Evolutionary conservation across 805 yeast species (phyloP), one percentile per base, ranked within the genome.

Genomic region (Tetrapisispora namnaoensis): DNA sequence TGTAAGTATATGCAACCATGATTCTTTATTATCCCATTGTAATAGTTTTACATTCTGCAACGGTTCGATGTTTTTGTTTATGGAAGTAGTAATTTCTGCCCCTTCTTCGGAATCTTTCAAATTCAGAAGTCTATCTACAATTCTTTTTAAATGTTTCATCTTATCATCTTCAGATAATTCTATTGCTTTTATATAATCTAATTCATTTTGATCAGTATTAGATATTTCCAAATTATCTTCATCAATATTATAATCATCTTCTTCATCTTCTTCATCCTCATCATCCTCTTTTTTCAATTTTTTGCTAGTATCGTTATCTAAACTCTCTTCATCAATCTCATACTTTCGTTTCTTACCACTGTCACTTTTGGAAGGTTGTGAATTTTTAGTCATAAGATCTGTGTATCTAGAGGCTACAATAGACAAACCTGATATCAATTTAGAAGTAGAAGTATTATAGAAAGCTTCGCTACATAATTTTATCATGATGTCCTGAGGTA

Each of bases 1-100:
- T 1, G 88, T 78, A 38, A 90, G 70, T 14, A 91, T 60, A 4
- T 82, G 70, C 14, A 87, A 68, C 96, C 96, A 89, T 1, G 91
- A 79, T 53, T 82, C 82, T 38, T 73, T 75, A 44, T 75, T 79
- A 9, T 80, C 75, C 73, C 91, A 76, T 46, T 79, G 80, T 16
- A 73, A 58, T 46, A 64, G 47, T 38, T 59, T 59, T 17, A 61
- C 49, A 41, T 57, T 61, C 37, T 59, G 50, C 32, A 61, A 49
- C 11, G 62, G 58, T 20, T 48, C 42, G 2, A 57, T n/a, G 53
- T 54, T 56, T 54, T 66, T 44, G 52, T 48, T 28, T 20, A 27
- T 11, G 3, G 52, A 36, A 5, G 46, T 44, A 6, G 46, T 27
- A 18, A 50, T 42, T 5, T 53, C 57, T 2, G 54, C 44, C 3